Conservation (phyloP, 208 protist species). For the Crithidia acanthocephali region DNA sequence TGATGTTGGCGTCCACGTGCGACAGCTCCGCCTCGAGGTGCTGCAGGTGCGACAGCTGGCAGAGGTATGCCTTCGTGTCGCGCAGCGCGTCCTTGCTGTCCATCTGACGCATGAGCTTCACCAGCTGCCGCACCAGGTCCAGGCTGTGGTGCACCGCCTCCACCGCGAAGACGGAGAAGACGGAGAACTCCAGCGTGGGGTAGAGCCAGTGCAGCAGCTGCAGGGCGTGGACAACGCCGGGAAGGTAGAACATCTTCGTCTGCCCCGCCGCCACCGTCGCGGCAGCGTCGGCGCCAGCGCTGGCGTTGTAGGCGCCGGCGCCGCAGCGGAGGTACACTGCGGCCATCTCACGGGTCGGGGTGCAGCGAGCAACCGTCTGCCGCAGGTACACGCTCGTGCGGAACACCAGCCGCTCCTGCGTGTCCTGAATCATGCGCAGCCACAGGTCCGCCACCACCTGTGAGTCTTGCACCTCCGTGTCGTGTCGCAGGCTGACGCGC, state of each 20-base stretch:
- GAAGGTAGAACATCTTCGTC: slow-evolving; percentile 46
- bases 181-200: slow-evolving; percentile 80
- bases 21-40: slow-evolving; percentile 77
- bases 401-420: slow-evolving; percentile 87
- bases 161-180: slow-evolving; percentile 89
- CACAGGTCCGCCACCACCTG: slow-evolving; percentile 51
- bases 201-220: slow-evolving; percentile 75
- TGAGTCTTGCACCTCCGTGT: slow-evolving; percentile 41
- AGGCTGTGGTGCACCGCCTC: slow-evolving; percentile 80
- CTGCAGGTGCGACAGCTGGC: slow-evolving; percentile 76
- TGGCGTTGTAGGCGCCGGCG: slow-evolving; percentile 19
- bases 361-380: slow-evolving; percentile 51
- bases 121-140: slow-evolving; percentile 59
- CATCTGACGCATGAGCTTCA: slow-evolving; percentile 54
- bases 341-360: slow-evolving; percentile 44
- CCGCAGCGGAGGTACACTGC: slow-evolving; percentile 47
- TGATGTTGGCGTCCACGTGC: slow-evolving; percentile 82
- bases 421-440: slow-evolving; percentile 85
- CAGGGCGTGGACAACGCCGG: slow-evolving; percentile 62
- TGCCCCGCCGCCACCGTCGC: not conserved
- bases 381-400: slow-evolving; percentile 79
- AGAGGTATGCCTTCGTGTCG: slow-evolving; percentile 61
- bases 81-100: slow-evolving; percentile 34
- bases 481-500: slow-evolving; percentile 43
- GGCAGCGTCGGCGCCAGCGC: not conserved